Conservation (phyloP, 164 flowering plant genomes). For the Macadamia tetraphylla region DNA sequence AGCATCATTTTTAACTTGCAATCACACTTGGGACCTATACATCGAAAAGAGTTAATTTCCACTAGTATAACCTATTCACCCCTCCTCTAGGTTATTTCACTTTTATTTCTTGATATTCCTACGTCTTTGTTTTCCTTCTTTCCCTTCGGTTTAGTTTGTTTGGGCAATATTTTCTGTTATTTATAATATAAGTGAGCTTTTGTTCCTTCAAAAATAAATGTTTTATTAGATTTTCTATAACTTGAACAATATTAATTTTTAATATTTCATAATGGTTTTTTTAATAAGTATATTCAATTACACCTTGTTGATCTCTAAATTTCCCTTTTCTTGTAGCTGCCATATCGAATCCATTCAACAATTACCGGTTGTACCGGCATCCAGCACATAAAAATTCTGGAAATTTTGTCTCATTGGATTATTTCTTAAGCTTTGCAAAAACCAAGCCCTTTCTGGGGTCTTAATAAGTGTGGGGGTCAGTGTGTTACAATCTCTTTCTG, state of each 20-base stretch:
- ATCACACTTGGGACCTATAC: too few relatives aligned
- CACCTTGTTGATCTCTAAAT: neutral
- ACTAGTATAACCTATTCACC: too few relatives aligned
- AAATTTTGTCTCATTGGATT: slow-evolving; percentile 19
- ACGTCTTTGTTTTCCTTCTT: too few relatives aligned
- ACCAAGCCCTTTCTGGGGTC: slow-evolving; percentile 28
- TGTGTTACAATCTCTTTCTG: neutral
- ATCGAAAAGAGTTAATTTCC: too few relatives aligned
- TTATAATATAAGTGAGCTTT: too few relatives aligned
- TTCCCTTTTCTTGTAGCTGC: slow-evolving; percentile 22
- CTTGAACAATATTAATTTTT: neutral
- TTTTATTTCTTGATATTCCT: too few relatives aligned
- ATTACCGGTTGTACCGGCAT: slow-evolving; percentile 22
- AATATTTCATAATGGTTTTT: too few relatives aligned
- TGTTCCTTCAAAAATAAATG: neutral
- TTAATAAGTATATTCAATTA: neutral
- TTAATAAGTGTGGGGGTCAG: slow-evolving; percentile 37
- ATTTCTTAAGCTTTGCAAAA: slow-evolving; percentile 29
- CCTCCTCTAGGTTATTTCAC: too few relatives aligned
- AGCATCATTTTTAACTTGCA: too few relatives aligned
- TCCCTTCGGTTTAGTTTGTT: too few relatives aligned
- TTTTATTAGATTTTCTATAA: neutral
- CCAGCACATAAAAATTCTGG: slow-evolving; percentile 33
- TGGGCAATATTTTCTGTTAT: too few relatives aligned
- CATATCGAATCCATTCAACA: slow-evolving; percentile 21